A percentile compares a stretch with the other conserved stretches of the same genome.
These are phyloP conservation scores for Pezicula radicicola DNA, from an alignment of 2,329 filamentous ascomycete species.

Conservation along the genomic window DNA sequence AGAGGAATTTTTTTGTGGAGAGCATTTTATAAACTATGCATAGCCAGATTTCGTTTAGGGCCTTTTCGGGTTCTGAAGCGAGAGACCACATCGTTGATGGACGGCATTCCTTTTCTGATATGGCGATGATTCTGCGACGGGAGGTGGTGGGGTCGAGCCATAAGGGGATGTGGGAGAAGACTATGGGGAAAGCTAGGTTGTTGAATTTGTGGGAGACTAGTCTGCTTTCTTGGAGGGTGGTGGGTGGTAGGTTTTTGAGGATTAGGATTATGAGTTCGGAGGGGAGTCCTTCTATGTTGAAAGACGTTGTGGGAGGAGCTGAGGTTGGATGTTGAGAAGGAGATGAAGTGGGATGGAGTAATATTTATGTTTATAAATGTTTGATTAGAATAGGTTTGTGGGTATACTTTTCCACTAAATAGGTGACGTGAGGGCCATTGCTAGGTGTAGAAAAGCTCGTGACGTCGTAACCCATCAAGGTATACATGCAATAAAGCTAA, in stretches of 20 bases:
- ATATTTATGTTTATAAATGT: neutral
- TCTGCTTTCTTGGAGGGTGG: constrained; percentile 11
- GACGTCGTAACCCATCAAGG: constrained; percentile 2
- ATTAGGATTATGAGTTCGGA: constrained; percentile 15
- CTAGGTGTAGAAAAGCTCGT: neutral
- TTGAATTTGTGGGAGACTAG: constrained; percentile 14
- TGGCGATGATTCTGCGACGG: constrained; percentile 6
- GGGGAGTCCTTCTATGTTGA: constrained; percentile 13
- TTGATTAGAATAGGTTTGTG: neutral
- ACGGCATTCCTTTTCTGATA: constrained; percentile 9
- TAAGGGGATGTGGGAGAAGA: constrained; percentile 14
- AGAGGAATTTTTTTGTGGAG: no score
- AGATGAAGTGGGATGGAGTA: neutral
- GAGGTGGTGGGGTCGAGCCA: constrained; percentile 12
- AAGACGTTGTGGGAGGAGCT: neutral
- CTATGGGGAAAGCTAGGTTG: constrained; percentile 11
- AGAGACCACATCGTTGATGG: constrained; percentile 18
- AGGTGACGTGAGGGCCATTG: no score
- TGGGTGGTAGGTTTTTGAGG: constrained; percentile 9
- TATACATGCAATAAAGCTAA: neutral
- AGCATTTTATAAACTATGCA: constrained; percentile 4
- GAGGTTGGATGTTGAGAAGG: neutral
- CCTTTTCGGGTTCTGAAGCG: constrained; percentile 10
- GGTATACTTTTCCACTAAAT: neutral
- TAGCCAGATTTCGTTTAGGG: constrained; percentile 10